Evolutionary conservation across 257 asterid genomes (phyloP), one percentile per base, ranked within the genome.

Genomic region (Solanum lycopersicoides): DNA sequence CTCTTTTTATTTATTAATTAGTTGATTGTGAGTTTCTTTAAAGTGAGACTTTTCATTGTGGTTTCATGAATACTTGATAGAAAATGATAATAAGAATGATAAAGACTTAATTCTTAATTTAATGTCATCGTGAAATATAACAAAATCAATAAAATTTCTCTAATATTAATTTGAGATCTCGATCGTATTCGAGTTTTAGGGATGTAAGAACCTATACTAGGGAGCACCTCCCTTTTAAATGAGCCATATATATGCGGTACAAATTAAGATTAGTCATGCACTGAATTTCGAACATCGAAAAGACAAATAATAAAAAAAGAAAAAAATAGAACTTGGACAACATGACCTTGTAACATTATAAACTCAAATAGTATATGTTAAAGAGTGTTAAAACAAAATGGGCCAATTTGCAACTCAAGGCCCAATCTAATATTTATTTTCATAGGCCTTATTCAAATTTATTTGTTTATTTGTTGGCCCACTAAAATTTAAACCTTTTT

Each of bases 11-110:
- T 28, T 14, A 28, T 28, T 30, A 3, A 28, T 7, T 7, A 68
- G 34, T 65, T 65, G 72, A 65, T 60, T 60, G 14, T 23, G 15
- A 23, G 2, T 9, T 63, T 23, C 30, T 60, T 60, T 60, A 23
- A 23, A 60, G 3, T 60, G 12, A 2, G 37, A 6, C 12, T 13
- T 28, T 68, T 3, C 5, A 28, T 28, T 0, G 0, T 68, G 21
- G 2, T 28, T 28, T 12, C 1, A 5, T 7, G 30, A 12, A 73
- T 7, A 73, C 0, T 1, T 1, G 9, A 7, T 10, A 11, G 15
- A 0, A 73, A 37, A 73, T 53, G 18, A 53, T 16, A 53, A 53
- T 53, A 53, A 4, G 8, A 50, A 53, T 50, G 59, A 50, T 50
- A 2, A 16, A 35, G 34, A 9, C 8, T 18, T 34, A 72, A 25